These are phyloP conservation scores for Pseudocohnilembus persalinus DNA, from an alignment of 169 alveolate species.

Conservation along the genomic window DNA sequence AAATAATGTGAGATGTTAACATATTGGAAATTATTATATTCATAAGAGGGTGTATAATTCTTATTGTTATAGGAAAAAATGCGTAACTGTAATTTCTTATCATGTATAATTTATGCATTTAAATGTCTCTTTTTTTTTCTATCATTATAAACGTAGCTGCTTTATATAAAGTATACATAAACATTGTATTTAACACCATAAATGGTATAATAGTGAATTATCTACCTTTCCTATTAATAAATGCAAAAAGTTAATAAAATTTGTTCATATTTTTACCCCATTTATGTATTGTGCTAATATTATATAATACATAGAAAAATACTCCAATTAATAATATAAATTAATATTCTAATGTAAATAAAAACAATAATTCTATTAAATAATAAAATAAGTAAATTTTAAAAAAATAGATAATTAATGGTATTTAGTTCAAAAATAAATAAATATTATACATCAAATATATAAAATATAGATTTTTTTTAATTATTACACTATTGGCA, in stretches of 20 bases:
- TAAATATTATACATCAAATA: too few species aligned
- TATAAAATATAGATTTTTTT: too few species aligned
- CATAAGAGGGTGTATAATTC: not conserved
- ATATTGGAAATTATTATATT: not conserved
- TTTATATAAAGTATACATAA: not conserved
- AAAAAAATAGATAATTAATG: too few species aligned
- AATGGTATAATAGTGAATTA: not conserved
- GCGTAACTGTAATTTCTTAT: not conserved
- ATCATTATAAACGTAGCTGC: not conserved
- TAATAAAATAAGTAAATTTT: too few species aligned
- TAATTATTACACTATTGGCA: not conserved
- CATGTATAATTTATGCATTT: not conserved
- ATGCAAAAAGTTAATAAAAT: not conserved
- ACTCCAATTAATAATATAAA: too few species aligned
- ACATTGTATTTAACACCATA: too few species aligned
- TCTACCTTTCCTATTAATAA: not conserved
- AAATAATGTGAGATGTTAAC: not conserved
- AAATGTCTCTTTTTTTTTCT: not conserved
- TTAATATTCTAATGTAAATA: too few species aligned
- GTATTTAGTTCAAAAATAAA: too few species aligned
- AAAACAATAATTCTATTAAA: too few species aligned
- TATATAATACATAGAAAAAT: too few species aligned
- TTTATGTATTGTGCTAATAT: too few species aligned
- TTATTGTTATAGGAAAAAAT: not conserved
- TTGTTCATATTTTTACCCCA: too few species aligned